Conservation (phyloP, 305 asterid species). For the Petunia hybrid region DNA sequence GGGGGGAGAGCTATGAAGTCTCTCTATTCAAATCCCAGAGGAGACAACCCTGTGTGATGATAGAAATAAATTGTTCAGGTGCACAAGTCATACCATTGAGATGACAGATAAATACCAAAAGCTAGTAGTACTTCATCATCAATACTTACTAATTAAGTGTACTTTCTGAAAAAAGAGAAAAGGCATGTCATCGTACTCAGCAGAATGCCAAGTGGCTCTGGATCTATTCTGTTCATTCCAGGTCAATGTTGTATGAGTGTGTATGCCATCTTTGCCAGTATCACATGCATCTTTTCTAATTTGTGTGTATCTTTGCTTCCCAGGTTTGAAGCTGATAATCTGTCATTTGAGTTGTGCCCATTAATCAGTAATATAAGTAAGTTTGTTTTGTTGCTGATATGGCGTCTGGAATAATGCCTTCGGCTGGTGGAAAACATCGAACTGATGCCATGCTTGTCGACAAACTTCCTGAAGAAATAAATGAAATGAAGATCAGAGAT, state of each 20-base stretch:
- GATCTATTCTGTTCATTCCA: constrained; percentile 28
- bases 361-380: constrained; percentile 27
- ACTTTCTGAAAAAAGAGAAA: too few relatives aligned
- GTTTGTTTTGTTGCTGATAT: constrained; percentile 36
- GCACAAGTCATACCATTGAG: constrained; percentile 25
- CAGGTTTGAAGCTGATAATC: constrained; percentile 45
- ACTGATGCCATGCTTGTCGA: constrained; percentile 78
- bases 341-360: constrained; percentile 33
- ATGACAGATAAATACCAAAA: constrained; percentile 7
- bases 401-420: constrained; percentile 56
- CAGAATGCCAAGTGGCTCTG: constrained; percentile 8
- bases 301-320: constrained; percentile 7
- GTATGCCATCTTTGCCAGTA: neutral
- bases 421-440: constrained; percentile 53
- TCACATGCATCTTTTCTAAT: constrained; percentile 16
- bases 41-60: neutral
- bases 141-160: neutral
- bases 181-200: neutral
- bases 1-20: neutral
- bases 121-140: neutral
- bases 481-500: constrained; percentile 85
- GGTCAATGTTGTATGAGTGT: constrained; percentile 6
- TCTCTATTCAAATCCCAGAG: neutral
- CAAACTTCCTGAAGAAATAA: constrained; percentile 80
- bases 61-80: neutral